Evolutionary conservation across 2,329 filamentous ascomycete genomes (phyloP).

Genomic region (Aschersonia sp.): DNA sequence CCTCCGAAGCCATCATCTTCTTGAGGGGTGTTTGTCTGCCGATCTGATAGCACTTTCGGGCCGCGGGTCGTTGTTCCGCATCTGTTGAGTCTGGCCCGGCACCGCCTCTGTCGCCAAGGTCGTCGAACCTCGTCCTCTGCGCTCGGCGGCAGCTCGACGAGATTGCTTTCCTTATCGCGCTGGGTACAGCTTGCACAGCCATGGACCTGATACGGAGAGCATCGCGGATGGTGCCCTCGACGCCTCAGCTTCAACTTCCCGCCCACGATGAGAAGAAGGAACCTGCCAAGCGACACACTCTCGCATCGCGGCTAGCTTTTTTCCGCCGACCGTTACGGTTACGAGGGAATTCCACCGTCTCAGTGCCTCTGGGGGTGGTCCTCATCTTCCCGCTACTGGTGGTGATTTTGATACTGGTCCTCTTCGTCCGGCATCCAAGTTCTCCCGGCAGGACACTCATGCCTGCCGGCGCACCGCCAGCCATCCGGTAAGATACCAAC

Average conservation of each 20-base stretch:
- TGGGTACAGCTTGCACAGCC: conserved; percentile 6
- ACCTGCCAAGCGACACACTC: conserved; percentile 20
- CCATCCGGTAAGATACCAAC: conserved; percentile 55
- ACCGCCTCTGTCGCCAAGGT: not conserved
- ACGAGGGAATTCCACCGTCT: conserved; percentile 82
- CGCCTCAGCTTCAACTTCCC: conserved; percentile 27
- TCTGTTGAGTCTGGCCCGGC: not conserved
- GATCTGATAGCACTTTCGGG: not conserved
- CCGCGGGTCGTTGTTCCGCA: not conserved
- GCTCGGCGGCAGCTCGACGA: not conserved
- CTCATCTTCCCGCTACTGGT: conserved; percentile 86
- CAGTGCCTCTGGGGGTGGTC: conserved; percentile 82
- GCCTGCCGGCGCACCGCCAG: conserved; percentile 74
- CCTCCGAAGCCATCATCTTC: too few species aligned
- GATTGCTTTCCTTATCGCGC: not conserved
- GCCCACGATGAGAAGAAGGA: conserved; percentile 34
- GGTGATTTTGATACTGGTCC: conserved; percentile 75
- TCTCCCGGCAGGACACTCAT: conserved; percentile 72
- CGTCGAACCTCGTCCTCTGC: not conserved
- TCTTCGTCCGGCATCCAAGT: conserved; percentile 79
- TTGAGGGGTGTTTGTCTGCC: too few species aligned
- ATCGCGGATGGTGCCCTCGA: conserved; percentile 31
- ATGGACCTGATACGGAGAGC: conserved; percentile 48
- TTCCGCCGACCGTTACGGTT: conserved; percentile 76
- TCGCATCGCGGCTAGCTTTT: conserved; percentile 52